Base-by-base conservation (phyloP, 2,329 filamentous ascomycete genomes). In the Fonsecaea monophora region DNA sequence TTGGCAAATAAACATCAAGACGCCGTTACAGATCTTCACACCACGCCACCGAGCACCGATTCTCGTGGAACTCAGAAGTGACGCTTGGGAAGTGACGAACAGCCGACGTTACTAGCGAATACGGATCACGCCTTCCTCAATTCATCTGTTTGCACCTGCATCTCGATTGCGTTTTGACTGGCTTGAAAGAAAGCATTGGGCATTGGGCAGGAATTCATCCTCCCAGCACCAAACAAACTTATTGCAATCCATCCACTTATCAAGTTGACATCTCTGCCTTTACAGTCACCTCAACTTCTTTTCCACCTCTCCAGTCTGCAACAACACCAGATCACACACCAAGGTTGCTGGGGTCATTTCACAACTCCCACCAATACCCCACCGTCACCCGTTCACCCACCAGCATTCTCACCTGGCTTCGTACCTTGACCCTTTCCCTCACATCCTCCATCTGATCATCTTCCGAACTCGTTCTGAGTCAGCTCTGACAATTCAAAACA, bases 401-500 rank as follows among this genome's bases (percentile, higher is more conserved):
- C 53, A 35, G 3, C 45, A 7, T 10, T 9, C 10, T 50, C 2
- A 7, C 25, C 25, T 13, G 45, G 25, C 18, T 25, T 21, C 9
- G 18, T 50, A 50, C 12, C 45, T 12, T 25, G 7, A 8, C 18
- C 45, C 12, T 50, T 50, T 25, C 45, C 6, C 4, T 18, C 18
- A 50, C 18, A 21, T 21, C 45, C 21, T 18, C 45, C 45, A 10
- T 50, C 45, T 53, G 32, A 61, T 53, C 30, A 57, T 21, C 60
- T 57, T 45, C 54, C 37, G 15, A 57, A 12, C 8, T 12, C 21
- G n/a, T 30, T 63, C 53, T 63, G 60, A 63, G 34, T 48, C 60
- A 63, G 54, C 42, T 38, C 60, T 56, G 37, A 32, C 53, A 30
- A 38, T n/a, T 10, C 32, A 60, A 13, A 45, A 15, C 21, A 13